Conservation (phyloP, 139 green algal species). For the Trebouxia sp. region DNA sequence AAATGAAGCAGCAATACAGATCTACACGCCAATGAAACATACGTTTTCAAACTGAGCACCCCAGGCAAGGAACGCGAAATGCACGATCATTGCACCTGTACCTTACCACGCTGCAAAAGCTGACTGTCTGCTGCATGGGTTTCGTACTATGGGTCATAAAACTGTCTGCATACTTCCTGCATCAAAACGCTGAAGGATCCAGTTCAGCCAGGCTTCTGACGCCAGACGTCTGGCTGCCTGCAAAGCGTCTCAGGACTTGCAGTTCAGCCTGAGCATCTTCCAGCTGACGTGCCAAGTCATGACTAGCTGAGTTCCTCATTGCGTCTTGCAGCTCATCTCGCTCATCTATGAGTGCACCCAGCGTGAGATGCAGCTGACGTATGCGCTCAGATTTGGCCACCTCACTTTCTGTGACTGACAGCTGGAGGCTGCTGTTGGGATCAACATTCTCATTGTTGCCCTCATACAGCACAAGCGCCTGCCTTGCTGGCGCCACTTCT, state of each 20-base stretch:
- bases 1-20: too few relatives aligned
- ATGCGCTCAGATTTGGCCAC: slow-evolving; percentile 14
- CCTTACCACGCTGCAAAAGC: too few relatives aligned
- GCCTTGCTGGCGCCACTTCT: too few relatives aligned
- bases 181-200: too few relatives aligned
- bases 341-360: neutral
- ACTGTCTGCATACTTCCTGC: too few relatives aligned
- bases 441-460: neutral
- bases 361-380: neutral
- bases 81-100: too few relatives aligned
- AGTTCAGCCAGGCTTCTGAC: neutral
- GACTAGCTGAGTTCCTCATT: neutral
- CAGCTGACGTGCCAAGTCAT: neutral
- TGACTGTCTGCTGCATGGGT: too few relatives aligned
- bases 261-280: slow-evolving; percentile 12
- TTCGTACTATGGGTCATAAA: too few relatives aligned
- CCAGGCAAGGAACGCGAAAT: too few relatives aligned
- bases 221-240: neutral
- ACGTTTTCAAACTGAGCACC: too few relatives aligned
- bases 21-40: too few relatives aligned
- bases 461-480: too few relatives aligned
- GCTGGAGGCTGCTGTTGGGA: neutral
- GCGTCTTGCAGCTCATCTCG: slow-evolving; percentile 1
- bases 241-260: neutral
- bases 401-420: neutral